Percentiles rank a stretch among this genome's conserved stretches.
phyloP scores from a whole-genome alignment of 129 eudicot species.

The Flaveria robusta region DNA sequence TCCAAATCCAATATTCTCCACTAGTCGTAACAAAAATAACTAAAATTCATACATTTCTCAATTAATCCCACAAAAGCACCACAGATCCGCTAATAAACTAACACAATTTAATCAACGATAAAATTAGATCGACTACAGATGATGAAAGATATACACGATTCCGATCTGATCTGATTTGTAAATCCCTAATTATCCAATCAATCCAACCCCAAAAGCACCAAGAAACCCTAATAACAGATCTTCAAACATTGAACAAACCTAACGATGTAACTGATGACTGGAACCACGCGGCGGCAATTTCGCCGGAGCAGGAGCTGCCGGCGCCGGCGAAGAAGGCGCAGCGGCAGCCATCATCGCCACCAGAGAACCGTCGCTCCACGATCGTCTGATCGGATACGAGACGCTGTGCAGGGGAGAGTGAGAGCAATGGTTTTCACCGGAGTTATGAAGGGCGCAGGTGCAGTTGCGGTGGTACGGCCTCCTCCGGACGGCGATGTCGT shows the following conservation, averaged over 20 bases:
- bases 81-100: conserved; percentile 7
- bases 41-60: background rate
- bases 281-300: conserved; percentile 31
- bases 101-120: background rate
- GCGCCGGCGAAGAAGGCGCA: conserved; percentile 34
- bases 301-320: conserved; percentile 11
- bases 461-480: conserved; percentile 73
- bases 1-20: conserved; percentile 4
- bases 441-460: conserved; percentile 59
- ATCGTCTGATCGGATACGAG: conserved; percentile 48
- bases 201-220: background rate
- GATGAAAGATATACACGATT: conserved; percentile 31
- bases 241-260: conserved; percentile 16
- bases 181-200: conserved; percentile 11
- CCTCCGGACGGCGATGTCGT: conserved; percentile 34
- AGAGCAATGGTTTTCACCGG: conserved; percentile 23
- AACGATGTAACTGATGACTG: conserved; percentile 1
- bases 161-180: conserved; percentile 20
- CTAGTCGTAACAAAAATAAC: background rate
- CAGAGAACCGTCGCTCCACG: conserved; percentile 60
- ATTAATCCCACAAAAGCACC: background rate
- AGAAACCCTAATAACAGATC: conserved; percentile 24
- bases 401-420: conserved; percentile 29
- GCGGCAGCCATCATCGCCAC: conserved; percentile 36
- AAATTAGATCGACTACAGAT: background rate